Percentiles rank a stretch among this genome's conserved stretches.
phyloP scores from a whole-genome alignment of 306 rosid genomes.

The Morella rubra region DNA sequence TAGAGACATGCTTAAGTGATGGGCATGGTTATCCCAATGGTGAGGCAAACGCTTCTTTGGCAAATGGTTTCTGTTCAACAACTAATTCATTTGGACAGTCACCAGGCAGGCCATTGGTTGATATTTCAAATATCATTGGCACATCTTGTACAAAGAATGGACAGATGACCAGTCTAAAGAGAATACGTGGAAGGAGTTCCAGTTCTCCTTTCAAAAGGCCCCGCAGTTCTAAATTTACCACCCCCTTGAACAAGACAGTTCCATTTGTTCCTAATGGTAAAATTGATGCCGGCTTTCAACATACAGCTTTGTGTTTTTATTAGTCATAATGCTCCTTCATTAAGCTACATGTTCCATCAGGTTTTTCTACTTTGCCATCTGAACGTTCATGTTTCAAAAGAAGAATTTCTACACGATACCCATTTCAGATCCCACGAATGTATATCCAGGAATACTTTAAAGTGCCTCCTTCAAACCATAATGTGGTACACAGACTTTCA shows the following conservation, averaged over 20 bases:
- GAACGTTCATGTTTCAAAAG: conserved; percentile 46
- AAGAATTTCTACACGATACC: conserved; percentile 66
- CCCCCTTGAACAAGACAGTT: conserved; percentile 45
- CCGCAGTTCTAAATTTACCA: conserved; percentile 52
- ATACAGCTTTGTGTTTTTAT: conserved; percentile 2
- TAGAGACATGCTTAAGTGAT: conserved; percentile 31
- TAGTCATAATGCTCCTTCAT: conserved; percentile 29
- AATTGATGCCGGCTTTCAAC: conserved; percentile 12
- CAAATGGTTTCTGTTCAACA: conserved; percentile 38
- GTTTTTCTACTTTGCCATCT: conserved; percentile 50
- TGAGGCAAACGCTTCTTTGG: conserved; percentile 25
- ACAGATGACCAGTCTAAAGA: conserved; percentile 43
- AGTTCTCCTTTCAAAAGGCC: conserved; percentile 84
- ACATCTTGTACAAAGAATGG: conserved; percentile 29
- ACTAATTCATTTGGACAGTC: conserved; percentile 34
- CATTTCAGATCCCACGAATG: conserved; percentile 55
- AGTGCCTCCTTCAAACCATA: conserved; percentile 37
- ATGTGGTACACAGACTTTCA: conserved; percentile 41
- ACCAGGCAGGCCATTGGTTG: conserved; percentile 49
- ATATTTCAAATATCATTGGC: conserved; percentile 59
- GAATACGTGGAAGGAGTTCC: conserved; percentile 54
- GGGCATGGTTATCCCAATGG: conserved; percentile 21
- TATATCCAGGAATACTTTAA: conserved; percentile 57
- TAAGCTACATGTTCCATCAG: conserved; percentile 45
- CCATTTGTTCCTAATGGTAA: conserved; percentile 48